Percentiles rank a stretch among this genome's conserved stretches.
Evolutionary conservation across 306 rosid genomes (phyloP).

Genomic region (Casuarina glauca): DNA sequence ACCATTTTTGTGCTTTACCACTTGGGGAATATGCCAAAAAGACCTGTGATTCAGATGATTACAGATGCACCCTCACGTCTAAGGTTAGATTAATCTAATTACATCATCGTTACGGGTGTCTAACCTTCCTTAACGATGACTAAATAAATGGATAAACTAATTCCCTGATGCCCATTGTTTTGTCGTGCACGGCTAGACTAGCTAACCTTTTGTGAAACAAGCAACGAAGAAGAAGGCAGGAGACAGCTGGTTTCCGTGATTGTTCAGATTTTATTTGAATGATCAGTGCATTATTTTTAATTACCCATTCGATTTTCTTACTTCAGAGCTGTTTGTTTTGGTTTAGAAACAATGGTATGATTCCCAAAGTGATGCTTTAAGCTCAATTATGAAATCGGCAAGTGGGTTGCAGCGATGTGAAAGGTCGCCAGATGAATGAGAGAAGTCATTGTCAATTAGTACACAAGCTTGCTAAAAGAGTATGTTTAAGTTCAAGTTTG

Average conservation of each 20-base stretch:
- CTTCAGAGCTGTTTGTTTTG: not conserved
- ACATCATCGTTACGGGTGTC: not conserved
- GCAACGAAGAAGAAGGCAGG: not conserved
- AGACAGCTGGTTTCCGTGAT: not conserved
- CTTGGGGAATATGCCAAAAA: conserved; percentile 63
- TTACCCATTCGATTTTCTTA: not conserved
- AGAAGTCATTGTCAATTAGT: not conserved
- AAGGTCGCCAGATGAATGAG: not conserved
- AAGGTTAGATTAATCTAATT: not conserved
- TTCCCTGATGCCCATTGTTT: not conserved
- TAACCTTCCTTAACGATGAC: not conserved
- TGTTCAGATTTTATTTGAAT: not conserved
- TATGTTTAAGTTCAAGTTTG: no score
- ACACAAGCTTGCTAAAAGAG: no score
- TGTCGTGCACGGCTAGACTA: conserved; percentile 28
- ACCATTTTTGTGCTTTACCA: conserved; percentile 34
- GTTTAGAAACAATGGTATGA: conserved; percentile 1
- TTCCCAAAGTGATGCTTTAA: conserved; percentile 2
- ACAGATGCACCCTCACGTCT: not conserved
- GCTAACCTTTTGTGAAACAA: not conserved
- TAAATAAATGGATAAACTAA: not conserved
- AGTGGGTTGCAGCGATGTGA: not conserved
- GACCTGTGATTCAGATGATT: conserved; percentile 27
- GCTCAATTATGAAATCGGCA: not conserved
- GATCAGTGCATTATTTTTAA: no score